Percentiles rank a stretch among this genome's conserved stretches.
These are phyloP conservation scores for Debaryomyces sp. DNA, from an alignment of 1,139 yeast species.

Conservation along the genomic window DNA sequence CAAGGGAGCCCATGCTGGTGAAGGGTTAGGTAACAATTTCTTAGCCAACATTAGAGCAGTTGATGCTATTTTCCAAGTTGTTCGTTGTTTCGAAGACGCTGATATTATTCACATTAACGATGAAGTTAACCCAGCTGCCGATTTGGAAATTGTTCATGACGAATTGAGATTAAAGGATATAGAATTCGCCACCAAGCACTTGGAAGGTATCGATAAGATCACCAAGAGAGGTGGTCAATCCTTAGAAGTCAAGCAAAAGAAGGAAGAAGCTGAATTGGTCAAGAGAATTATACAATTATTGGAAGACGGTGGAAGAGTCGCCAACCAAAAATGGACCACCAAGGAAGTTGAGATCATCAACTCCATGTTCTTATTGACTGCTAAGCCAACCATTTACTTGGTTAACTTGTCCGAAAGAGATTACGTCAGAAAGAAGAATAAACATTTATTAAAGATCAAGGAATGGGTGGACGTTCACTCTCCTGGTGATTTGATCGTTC, in stretches of 20 bases:
- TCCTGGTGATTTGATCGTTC: constrained; percentile 93
- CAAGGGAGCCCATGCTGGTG: constrained; percentile 97
- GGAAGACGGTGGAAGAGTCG: constrained; percentile 86
- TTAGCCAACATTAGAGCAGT: constrained; percentile 97
- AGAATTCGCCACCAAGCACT: constrained; percentile 89
- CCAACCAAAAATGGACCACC: constrained; percentile 85
- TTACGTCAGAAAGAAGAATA: constrained; percentile 96
- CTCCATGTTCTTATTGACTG: constrained; percentile 85
- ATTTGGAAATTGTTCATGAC: constrained; percentile 86
- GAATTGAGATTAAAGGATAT: constrained; percentile 96
- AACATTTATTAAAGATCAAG: constrained; percentile 86
- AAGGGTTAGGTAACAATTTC: constrained; percentile 97
- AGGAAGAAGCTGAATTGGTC: constrained; percentile 86
- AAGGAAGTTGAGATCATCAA: constrained; percentile 92
- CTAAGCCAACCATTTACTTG: constrained; percentile 94
- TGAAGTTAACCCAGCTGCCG: constrained; percentile 95
- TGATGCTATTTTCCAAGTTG: constrained; percentile 97
- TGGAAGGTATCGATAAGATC: constrained; percentile 84
- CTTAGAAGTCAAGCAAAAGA: constrained; percentile 90
- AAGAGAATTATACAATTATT: constrained; percentile 73
- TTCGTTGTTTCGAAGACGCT: constrained; percentile 97
- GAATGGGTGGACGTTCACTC: constrained; percentile 96
- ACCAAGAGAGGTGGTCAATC: constrained; percentile 96
- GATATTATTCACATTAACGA: constrained; percentile 98
- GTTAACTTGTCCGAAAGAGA: constrained; percentile 94